Conservation (phyloP, 768 basidiomycete genomes). For the Lentinula sp. region DNA sequence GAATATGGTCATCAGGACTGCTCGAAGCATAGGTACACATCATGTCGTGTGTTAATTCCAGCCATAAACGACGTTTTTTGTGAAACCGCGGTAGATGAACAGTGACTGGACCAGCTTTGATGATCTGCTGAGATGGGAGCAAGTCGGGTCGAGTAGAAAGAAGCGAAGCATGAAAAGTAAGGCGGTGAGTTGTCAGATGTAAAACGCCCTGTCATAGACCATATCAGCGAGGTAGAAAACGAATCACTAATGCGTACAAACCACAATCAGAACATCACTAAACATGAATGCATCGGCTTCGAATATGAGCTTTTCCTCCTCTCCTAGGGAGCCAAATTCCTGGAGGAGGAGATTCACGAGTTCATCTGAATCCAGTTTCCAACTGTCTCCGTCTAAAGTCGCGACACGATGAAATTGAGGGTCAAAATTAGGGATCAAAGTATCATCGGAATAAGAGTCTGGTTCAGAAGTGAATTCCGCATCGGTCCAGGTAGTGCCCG, state of each 20-base stretch:
- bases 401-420: slow-evolving; percentile 20
- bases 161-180: slow-evolving; percentile 61
- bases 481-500: slow-evolving; percentile 23
- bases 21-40: slow-evolving; percentile 50
- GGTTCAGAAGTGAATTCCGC: slow-evolving; percentile 18
- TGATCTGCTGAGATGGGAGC: slow-evolving; percentile 23
- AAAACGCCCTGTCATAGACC: slow-evolving; percentile 39
- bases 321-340: slow-evolving; percentile 51
- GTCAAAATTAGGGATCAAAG: not conserved
- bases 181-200: slow-evolving; percentile 59
- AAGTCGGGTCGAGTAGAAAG: slow-evolving; percentile 35
- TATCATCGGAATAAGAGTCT: slow-evolving; percentile 14
- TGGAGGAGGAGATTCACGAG: slow-evolving; percentile 44
- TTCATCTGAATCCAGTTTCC: slow-evolving; percentile 37
- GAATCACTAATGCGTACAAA: slow-evolving; percentile 15
- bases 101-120: slow-evolving; percentile 46
- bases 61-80: slow-evolving; percentile 47
- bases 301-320: slow-evolving; percentile 38
- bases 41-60: slow-evolving; percentile 59
- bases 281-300: slow-evolving; percentile 49
- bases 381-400: slow-evolving; percentile 18
- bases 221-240: not conserved
- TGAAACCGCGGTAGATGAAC: slow-evolving; percentile 40
- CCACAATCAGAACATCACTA: slow-evolving; percentile 43
- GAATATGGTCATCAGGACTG: slow-evolving; percentile 44